Evolutionary conservation across 1,284 basidiomycete species (phyloP).

Genomic region (Moniliella sp.): DNA sequence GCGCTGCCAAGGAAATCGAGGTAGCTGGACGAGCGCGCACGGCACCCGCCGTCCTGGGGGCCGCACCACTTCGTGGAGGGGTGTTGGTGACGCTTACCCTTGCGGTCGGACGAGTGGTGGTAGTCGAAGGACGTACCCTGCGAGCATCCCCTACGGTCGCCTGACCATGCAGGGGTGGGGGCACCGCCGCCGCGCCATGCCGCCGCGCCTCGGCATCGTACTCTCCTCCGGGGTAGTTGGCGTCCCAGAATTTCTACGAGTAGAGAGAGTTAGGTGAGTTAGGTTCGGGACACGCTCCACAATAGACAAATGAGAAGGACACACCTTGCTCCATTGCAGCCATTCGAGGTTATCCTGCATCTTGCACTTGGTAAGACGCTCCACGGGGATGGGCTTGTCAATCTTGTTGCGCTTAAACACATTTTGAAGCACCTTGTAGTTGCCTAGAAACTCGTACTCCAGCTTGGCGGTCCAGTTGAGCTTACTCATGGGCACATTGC

Average conservation of each 20-base stretch:
- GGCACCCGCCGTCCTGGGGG: no score
- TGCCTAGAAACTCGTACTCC: slow-evolving; percentile 80
- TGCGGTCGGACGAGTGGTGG: no score
- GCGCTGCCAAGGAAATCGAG: no score
- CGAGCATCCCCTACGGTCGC: slow-evolving; percentile 11
- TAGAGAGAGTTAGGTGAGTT: not conserved
- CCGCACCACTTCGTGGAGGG: no score
- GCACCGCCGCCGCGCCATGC: slow-evolving; percentile 39
- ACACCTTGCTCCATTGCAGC: slow-evolving; percentile 62
- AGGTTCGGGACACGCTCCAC: not conserved
- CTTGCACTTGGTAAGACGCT: slow-evolving; percentile 84
- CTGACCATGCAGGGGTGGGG: slow-evolving; percentile 16
- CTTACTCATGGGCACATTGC: slow-evolving; percentile 18
- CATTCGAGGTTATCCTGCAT: slow-evolving; percentile 99
- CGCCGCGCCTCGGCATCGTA: slow-evolving; percentile 71
- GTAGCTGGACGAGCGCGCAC: no score
- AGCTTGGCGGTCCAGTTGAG: slow-evolving; percentile 35
- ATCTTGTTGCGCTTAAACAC: slow-evolving; percentile 46
- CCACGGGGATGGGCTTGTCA: slow-evolving; percentile 89
- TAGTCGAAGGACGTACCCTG: no score
- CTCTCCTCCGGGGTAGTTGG: slow-evolving; percentile 61
- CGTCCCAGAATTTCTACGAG: slow-evolving; percentile 73
- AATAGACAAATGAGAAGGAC: no score
- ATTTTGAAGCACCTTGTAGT: slow-evolving; percentile 70
- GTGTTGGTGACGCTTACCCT: no score